These are phyloP conservation scores for Eimeria falciformis DNA, from an alignment of 169 alveolate species.

Conservation along the genomic window DNA sequence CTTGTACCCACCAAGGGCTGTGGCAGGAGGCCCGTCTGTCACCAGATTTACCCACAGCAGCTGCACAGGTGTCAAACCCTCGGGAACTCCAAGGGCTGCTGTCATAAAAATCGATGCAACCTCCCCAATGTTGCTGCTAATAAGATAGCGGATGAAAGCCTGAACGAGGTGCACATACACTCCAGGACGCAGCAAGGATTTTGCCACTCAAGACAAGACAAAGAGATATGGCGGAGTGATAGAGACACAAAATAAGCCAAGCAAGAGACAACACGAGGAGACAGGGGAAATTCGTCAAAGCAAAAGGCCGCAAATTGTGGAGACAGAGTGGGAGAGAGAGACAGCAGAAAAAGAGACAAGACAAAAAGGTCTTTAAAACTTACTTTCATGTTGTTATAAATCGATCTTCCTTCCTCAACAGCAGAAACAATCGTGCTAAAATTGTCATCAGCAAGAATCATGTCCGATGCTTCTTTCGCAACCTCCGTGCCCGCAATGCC, in stretches of 20 bases:
- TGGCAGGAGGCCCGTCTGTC: conserved; percentile 99
- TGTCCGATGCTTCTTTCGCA: conserved; percentile 99
- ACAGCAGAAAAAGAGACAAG: not conserved
- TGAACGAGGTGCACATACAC: conserved; percentile 25
- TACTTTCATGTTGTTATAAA: conserved; percentile 99
- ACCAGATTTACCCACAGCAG: conserved; percentile 99
- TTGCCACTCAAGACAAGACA: no score
- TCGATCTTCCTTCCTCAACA: conserved; percentile 99
- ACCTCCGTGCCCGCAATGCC: conserved; percentile 99
- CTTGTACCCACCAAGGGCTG: conserved; percentile 94
- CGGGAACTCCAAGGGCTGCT: conserved; percentile 98
- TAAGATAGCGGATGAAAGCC: conserved; percentile 93
- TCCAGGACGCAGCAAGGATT: not conserved
- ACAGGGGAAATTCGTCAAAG: no score
- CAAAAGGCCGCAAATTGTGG: not conserved
- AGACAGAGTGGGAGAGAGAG: not conserved
- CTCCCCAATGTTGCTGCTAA: conserved; percentile 99
- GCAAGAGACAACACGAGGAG: no score
- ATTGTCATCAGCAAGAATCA: conserved; percentile 99
- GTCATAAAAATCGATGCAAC: conserved; percentile 99
- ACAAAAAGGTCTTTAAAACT: conserved; percentile 82
- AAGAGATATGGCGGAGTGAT: no score
- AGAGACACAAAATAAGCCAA: no score
- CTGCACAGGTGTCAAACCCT: conserved; percentile 98
- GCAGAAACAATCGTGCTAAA: conserved; percentile 99